These are phyloP conservation scores for Fusarium piperis DNA, from an alignment of 2,329 filamentous ascomycete genomes.

Conservation along the genomic window DNA sequence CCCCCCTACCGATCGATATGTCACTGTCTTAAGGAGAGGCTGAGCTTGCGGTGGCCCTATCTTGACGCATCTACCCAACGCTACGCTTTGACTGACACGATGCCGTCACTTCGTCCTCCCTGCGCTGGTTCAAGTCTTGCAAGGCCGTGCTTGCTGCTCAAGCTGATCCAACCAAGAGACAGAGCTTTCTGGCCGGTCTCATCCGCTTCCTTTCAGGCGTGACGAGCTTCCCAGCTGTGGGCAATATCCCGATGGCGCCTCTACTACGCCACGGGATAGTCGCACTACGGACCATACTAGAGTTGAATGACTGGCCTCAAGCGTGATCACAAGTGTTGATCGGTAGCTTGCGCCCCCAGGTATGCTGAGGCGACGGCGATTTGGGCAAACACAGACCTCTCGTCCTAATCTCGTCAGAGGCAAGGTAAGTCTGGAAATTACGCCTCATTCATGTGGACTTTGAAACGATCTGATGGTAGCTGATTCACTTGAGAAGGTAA, in stretches of 20 bases:
- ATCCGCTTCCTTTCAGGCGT: neutral
- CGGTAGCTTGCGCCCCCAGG: neutral
- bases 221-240: neutral
- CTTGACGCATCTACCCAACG: neutral
- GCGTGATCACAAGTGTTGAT: neutral
- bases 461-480: neutral
- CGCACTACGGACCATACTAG: neutral
- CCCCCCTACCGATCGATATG: neutral
- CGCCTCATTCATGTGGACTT: neutral
- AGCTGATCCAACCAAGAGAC: neutral
- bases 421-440: neutral
- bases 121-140: neutral
- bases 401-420: neutral
- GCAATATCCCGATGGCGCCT: neutral
- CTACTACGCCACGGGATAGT: neutral
- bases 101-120: neutral
- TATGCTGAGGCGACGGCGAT: neutral
- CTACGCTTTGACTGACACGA: neutral
- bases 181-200: neutral
- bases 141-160: neutral
- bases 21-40: neutral
- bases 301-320: neutral
- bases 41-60: neutral
- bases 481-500: neutral
- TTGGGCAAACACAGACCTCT: neutral